These are phyloP conservation scores for Penicillium paxilli DNA, from an alignment of 495 filamentous ascomycete species.

Conservation along the genomic window DNA sequence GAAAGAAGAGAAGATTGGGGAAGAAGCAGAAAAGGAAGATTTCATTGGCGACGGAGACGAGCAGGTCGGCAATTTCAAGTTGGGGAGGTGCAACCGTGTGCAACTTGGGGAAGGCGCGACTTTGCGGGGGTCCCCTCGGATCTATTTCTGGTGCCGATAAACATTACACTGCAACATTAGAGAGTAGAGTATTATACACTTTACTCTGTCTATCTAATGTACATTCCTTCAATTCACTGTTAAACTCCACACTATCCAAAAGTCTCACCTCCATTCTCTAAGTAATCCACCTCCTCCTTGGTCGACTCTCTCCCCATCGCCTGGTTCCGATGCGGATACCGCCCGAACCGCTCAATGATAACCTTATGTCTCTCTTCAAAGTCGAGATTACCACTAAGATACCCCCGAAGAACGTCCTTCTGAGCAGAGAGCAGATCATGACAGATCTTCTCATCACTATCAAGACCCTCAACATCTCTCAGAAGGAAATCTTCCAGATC, in stretches of 20 bases:
- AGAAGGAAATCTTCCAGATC: constrained; percentile 20
- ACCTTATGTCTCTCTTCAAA: constrained; percentile 29
- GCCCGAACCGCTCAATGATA: constrained; percentile 30
- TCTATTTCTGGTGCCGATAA: constrained; percentile 31
- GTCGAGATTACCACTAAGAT: constrained; percentile 12
- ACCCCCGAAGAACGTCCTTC: constrained; percentile 8
- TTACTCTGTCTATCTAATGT: background rate
- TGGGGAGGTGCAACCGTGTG: background rate
- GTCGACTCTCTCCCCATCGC: constrained; percentile 21
- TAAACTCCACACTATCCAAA: no score
- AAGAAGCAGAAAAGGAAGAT: background rate
- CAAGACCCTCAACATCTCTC: constrained; percentile 6
- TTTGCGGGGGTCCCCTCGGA: constrained; percentile 19
- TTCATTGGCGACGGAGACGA: constrained; percentile 22
- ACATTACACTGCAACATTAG: no score
- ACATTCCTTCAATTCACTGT: background rate
- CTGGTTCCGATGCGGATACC: constrained; percentile 27
- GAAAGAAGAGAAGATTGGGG: background rate
- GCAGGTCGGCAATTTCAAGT: constrained; percentile 21
- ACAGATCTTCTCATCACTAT: constrained; percentile 19
- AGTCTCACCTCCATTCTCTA: constrained; percentile 28
- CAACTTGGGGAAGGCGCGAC: background rate
- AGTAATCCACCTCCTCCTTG: constrained; percentile 21
- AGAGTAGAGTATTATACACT: background rate
- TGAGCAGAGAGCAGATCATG: constrained; percentile 10